These are phyloP conservation scores for Camillea tinctor DNA, from an alignment of 2,329 filamentous ascomycete species.

Conservation along the genomic window DNA sequence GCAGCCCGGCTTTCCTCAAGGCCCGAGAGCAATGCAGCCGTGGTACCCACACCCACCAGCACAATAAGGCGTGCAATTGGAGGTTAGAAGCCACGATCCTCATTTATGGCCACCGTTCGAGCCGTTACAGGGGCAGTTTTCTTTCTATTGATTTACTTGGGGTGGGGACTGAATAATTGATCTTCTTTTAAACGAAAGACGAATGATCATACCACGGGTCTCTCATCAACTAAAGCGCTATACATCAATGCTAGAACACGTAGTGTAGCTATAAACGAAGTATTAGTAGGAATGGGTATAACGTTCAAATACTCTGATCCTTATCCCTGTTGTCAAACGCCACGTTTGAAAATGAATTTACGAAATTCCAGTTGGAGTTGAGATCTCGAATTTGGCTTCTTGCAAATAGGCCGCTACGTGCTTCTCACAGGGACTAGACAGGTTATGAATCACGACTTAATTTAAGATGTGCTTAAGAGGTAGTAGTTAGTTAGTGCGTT, in stretches of 20 bases:
- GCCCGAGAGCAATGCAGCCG: slow-evolving; percentile 8
- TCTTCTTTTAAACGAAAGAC: too few species aligned
- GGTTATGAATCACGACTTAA: too few species aligned
- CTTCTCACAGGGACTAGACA: too few species aligned
- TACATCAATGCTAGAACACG: not conserved
- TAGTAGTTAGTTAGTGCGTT: too few species aligned
- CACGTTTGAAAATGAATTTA: not conserved
- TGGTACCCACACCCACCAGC: slow-evolving; percentile 14
- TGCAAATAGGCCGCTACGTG: too few species aligned
- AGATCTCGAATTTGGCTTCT: too few species aligned
- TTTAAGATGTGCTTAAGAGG: too few species aligned
- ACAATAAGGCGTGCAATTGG: slow-evolving; percentile 14
- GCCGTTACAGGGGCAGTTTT: not conserved
- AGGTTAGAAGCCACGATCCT: not conserved
- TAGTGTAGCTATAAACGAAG: not conserved
- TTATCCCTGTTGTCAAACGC: not conserved
- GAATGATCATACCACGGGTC: too few species aligned
- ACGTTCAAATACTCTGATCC: not conserved
- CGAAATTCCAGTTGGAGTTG: too few species aligned
- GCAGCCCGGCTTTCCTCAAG: slow-evolving; percentile 3
- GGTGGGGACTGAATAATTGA: not conserved
- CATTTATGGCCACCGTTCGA: not conserved
- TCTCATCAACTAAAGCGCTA: not conserved
- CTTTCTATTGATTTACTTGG: not conserved
- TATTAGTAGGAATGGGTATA: not conserved